These are phyloP conservation scores for Coniferiporia weirii DNA, from an alignment of 1,284 basidiomycete species.

Conservation along the genomic window DNA sequence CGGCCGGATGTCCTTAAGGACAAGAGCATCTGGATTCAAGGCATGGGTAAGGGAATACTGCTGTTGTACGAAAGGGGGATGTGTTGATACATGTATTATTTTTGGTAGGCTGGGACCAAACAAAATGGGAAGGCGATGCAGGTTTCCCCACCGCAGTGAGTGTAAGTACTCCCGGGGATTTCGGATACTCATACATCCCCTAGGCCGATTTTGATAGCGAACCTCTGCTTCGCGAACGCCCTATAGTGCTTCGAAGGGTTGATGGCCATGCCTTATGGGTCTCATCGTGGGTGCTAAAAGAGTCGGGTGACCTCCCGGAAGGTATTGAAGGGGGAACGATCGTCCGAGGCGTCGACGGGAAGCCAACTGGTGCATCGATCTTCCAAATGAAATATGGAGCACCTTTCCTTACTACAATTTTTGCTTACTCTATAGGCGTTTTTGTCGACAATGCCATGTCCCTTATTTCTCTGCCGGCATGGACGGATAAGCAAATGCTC, in stretches of 20 bases:
- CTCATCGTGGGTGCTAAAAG: conserved; percentile 39
- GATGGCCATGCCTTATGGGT: conserved; percentile 88
- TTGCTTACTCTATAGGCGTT: conserved; percentile 39
- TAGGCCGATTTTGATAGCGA: conserved; percentile 54
- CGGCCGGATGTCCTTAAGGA: conserved; percentile 52
- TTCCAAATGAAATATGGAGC: neutral
- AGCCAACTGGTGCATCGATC: conserved; percentile 60
- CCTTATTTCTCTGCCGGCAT: conserved; percentile 61
- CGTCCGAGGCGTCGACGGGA: conserved; percentile 55
- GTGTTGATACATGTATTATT: neutral
- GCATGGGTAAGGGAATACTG: conserved; percentile 48
- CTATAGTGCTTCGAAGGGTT: conserved; percentile 67
- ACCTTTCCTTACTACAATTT: neutral
- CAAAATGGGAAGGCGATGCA: conserved; percentile 52
- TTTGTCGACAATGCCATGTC: conserved; percentile 71
- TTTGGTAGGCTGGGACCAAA: conserved; percentile 74
- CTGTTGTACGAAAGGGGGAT: neutral
- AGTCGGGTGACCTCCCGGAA: conserved; percentile 26
- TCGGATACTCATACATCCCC: neutral
- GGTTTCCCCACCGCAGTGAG: conserved; percentile 77
- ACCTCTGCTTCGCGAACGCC: conserved; percentile 55
- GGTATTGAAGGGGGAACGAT: conserved; percentile 72
- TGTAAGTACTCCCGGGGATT: conserved; percentile 10
- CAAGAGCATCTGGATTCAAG: conserved; percentile 68
- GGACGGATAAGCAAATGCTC: conserved; percentile 53